Conservation (phyloP, 2,329 filamentous ascomycete species). For the Bimuria novae-zelandiae region DNA sequence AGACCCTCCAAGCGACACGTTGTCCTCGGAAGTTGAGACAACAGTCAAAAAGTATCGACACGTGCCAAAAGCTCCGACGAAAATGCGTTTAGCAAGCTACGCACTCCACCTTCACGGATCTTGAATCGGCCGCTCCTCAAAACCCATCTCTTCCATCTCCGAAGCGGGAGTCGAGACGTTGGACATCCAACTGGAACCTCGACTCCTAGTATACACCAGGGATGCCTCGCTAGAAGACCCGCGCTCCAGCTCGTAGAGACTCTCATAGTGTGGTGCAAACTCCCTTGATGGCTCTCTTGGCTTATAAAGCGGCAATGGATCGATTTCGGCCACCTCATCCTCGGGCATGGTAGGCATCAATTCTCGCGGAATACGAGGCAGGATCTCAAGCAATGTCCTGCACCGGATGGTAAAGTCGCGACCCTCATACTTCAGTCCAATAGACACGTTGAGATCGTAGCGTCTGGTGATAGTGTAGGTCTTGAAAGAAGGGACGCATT, state of each 20-base stretch:
- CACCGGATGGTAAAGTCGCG: constrained; percentile 34
- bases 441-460: constrained; percentile 32
- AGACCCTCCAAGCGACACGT: no score
- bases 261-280: constrained; percentile 39
- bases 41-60: not conserved
- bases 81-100: no score
- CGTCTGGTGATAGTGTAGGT: constrained; percentile 40
- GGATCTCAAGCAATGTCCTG: constrained; percentile 35
- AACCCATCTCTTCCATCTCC: not conserved
- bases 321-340: constrained; percentile 30
- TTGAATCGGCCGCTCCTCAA: not conserved
- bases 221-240: constrained; percentile 19
- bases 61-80: not conserved
- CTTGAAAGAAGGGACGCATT: constrained; percentile 42
- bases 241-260: constrained; percentile 27
- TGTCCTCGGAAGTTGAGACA: no score
- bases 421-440: constrained; percentile 34
- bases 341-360: constrained; percentile 8
- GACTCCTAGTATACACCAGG: constrained; percentile 11
- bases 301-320: constrained; percentile 38
- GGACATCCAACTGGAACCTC: constrained; percentile 19
- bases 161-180: constrained; percentile 12
- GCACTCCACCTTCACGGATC: not conserved
- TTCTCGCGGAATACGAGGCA: constrained; percentile 28
- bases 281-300: constrained; percentile 35